A percentile compares a stretch with the other conserved stretches of the same genome.
Conservation (phyloP, 1,139 yeast species). For the Yamadazyma oceani region DNA sequence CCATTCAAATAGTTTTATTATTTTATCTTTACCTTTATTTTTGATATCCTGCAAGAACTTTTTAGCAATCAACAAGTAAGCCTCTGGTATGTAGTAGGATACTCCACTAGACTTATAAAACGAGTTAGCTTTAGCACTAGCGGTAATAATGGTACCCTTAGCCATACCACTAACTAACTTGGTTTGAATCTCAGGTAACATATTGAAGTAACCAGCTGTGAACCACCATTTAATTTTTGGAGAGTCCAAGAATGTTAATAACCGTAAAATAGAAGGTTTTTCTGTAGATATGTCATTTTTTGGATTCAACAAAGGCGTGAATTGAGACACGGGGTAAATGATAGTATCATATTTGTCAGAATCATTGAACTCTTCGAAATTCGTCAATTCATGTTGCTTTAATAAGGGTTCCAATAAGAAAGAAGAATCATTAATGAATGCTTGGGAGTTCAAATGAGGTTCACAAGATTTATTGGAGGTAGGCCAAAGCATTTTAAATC, state of each 20-base stretch:
- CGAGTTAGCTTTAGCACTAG: conserved; percentile 91
- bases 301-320: conserved; percentile 71
- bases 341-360: conserved; percentile 51
- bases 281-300: conserved; percentile 72
- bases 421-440: conserved; percentile 63
- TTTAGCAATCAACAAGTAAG: conserved; percentile 77
- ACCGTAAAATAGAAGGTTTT: conserved; percentile 62
- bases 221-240: conserved; percentile 72
- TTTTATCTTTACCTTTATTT: conserved; percentile 40
- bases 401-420: conserved; percentile 57
- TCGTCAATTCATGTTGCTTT: conserved; percentile 37
- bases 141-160: conserved; percentile 75
- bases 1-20: conserved; percentile 78
- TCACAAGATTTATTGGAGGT: conserved; percentile 66
- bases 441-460: conserved; percentile 59
- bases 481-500: conserved; percentile 75
- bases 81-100: conserved; percentile 81
- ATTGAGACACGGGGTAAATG: conserved; percentile 92
- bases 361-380: conserved; percentile 36
- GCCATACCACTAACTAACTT: conserved; percentile 62
- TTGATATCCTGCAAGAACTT: conserved; percentile 61
- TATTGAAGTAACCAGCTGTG: conserved; percentile 96
- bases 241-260: conserved; percentile 59
- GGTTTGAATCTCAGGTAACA: conserved; percentile 73
- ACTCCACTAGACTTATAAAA: conserved; percentile 84